Base-by-base conservation (phyloP, 192 early-diverging fungal genomes). In the Linnemannia schmuckeri region DNA sequence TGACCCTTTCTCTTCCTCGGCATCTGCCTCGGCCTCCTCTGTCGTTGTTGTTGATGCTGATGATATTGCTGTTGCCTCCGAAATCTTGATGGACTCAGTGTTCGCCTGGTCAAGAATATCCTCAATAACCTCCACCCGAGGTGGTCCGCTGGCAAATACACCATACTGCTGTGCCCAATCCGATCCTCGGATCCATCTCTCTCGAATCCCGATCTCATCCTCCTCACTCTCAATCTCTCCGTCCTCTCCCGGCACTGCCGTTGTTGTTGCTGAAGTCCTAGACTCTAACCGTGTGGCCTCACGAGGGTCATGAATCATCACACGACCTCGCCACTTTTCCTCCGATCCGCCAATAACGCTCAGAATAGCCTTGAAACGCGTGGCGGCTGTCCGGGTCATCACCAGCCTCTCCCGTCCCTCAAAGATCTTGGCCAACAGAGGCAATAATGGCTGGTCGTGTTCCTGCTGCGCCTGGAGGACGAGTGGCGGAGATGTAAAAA, bases 401-500 rank as follows among this genome's bases (percentile, higher is more conserved):
- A 85, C 89, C 6, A 92, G 70, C 9, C 77, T 73, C 33, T 86
- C 75, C 63, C 89, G 88, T 20, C 83, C 81, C n/a, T 81, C 72
- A 54, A 89, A 75, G 10, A 90, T 68, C 46, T 78, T 83, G 35
- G 68, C 77, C 30, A 92, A 63, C 15, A 84, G 41, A 3, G 89
- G 88, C 22, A 92, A 70, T 6, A 90, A 42, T 15, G 89, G 90
- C 3, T 72, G 42, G 0, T 80, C 30, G 18, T 78, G 82, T 55
- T 92, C 91, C 47, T 88, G 80, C 66, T 82, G 74, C 17, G 88
- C 91, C 52, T 92, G 91, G 15, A 90, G 18, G 17, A 89, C 63
- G 3, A 90, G 75, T 2, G 90, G 85, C 35, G 87, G 87, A 6
- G 84, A 87, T 15, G 80, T 78, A 57, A 90, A 84, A 10, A 83